Percentiles rank a stretch among this genome's conserved stretches.
These are phyloP conservation scores for Quercus bicolor DNA, from an alignment of 306 rosid genomes.

Conservation along the genomic window DNA sequence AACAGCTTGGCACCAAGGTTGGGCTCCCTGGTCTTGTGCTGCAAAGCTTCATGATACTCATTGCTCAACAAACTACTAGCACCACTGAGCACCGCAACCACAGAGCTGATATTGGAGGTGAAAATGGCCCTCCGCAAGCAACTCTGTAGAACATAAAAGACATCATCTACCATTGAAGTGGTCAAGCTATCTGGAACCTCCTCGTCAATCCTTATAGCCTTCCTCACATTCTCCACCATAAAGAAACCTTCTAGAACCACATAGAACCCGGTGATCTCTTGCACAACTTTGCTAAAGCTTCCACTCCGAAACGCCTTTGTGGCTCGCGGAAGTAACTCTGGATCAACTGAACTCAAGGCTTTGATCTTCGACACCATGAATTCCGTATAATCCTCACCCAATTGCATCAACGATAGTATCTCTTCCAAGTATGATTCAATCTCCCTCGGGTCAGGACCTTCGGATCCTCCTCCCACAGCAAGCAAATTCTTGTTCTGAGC, in stretches of 20 bases:
- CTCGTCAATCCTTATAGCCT: constrained; percentile 85
- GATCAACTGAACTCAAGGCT: constrained; percentile 74
- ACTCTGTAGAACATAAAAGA: constrained; percentile 90
- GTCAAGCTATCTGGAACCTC: constrained; percentile 84
- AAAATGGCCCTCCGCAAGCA: constrained; percentile 81
- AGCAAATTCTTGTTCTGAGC: constrained; percentile 72
- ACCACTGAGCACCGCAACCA: constrained; percentile 83
- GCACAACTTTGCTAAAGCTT: constrained; percentile 76
- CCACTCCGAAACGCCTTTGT: constrained; percentile 90
- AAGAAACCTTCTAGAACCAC: constrained; percentile 89
- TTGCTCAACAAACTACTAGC: constrained; percentile 79
- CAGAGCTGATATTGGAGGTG: constrained; percentile 86
- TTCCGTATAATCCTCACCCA: constrained; percentile 92
- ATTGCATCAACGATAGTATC: constrained; percentile 72
- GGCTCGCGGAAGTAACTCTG: constrained; percentile 82
- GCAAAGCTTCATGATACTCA: constrained; percentile 88
- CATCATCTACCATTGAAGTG: constrained; percentile 96
- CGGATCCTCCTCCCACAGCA: constrained; percentile 65
- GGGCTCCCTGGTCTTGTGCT: constrained; percentile 79
- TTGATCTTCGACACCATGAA: constrained; percentile 85
- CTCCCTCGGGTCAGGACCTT: constrained; percentile 89
- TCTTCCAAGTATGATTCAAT: constrained; percentile 84
- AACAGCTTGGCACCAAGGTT: constrained; percentile 92
- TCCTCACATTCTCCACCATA: constrained; percentile 97
- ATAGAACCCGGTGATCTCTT: constrained; percentile 84